Evolutionary conservation across 495 filamentous ascomycete species (phyloP).

Genomic region (Elaphomyces granulatus): DNA sequence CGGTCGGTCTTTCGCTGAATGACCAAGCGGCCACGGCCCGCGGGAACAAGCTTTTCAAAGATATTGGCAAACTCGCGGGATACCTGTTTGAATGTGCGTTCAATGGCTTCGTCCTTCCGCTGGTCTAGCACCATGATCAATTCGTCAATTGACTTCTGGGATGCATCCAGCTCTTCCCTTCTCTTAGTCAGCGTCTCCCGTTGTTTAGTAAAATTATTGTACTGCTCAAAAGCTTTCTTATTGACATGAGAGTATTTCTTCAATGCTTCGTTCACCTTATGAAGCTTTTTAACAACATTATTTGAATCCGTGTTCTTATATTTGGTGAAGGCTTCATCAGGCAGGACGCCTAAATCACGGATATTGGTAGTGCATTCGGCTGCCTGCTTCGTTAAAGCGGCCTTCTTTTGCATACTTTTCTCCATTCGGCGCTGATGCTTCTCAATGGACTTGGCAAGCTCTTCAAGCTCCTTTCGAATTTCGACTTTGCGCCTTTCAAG

Average conservation of each 20-base stretch:
- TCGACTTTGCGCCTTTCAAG: constrained; percentile 51
- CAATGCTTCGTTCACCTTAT: constrained; percentile 83
- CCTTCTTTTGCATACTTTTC: constrained; percentile 76
- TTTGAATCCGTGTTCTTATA: constrained; percentile 71
- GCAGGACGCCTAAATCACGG: constrained; percentile 80
- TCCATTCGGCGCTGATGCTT: constrained; percentile 84
- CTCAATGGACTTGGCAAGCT: constrained; percentile 67
- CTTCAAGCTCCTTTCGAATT: constrained; percentile 53
- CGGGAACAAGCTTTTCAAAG: constrained; percentile 90
- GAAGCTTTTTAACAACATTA: constrained; percentile 64
- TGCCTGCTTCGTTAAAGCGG: constrained; percentile 57
- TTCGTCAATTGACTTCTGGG: constrained; percentile 73
- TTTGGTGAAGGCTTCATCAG: constrained; percentile 86
- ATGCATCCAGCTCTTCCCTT: constrained; percentile 68
- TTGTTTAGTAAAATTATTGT: constrained; percentile 90
- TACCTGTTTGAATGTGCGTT: constrained; percentile 96
- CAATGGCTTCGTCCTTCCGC: constrained; percentile 83
- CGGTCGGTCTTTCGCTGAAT: constrained; percentile 85
- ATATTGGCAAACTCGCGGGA: constrained; percentile 80
- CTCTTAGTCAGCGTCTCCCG: constrained; percentile 70
- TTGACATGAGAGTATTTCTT: constrained; percentile 98
- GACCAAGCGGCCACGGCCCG: constrained; percentile 77
- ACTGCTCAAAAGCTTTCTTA: constrained; percentile 99
- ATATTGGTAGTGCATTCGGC: constrained; percentile 76
- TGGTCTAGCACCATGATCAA: constrained; percentile 87